These are phyloP conservation scores for Fusarium pseudocircinatum DNA, from an alignment of 2,329 filamentous ascomycete species.

Conservation along the genomic window DNA sequence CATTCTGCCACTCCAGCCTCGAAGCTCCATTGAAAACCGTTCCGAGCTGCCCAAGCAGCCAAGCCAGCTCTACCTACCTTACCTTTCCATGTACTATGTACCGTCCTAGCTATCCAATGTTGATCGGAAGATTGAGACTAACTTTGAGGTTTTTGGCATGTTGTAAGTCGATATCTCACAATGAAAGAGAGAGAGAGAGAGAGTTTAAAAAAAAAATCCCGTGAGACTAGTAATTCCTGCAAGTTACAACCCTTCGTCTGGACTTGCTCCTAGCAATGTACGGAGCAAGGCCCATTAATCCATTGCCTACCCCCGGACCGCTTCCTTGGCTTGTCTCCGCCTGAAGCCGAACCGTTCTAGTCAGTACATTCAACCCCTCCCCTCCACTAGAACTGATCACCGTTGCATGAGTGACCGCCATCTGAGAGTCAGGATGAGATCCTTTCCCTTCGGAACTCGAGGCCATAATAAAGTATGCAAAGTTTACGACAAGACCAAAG, in stretches of 20 bases:
- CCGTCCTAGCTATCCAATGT: constrained; percentile 1
- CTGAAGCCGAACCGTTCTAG: constrained; percentile 15
- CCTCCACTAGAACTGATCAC: background rate
- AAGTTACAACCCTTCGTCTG: background rate
- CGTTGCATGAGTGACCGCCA: constrained; percentile 32
- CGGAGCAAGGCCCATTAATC: background rate
- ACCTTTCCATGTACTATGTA: background rate
- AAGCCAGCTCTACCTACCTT: background rate
- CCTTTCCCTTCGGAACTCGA: background rate
- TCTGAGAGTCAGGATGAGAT: constrained; percentile 3
- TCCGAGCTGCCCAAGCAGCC: constrained; percentile 20
- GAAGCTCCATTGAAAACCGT: constrained; percentile 17
- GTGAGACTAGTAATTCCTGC: constrained; percentile 1
- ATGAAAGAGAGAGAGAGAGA: background rate
- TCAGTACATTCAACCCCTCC: background rate
- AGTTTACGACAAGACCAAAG: background rate
- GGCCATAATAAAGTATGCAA: background rate
- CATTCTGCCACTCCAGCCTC: constrained; percentile 15
- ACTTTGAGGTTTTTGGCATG: constrained; percentile 1
- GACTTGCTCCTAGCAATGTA: background rate
- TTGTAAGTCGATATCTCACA: constrained; percentile 9
- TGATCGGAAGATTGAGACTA: constrained; percentile 18
- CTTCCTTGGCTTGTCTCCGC: constrained; percentile 24
- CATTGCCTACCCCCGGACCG: constrained; percentile 22
- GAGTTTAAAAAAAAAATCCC: background rate